Conservation (phyloP, 2,329 filamentous ascomycete species). For the Diplodia corticola region DNA sequence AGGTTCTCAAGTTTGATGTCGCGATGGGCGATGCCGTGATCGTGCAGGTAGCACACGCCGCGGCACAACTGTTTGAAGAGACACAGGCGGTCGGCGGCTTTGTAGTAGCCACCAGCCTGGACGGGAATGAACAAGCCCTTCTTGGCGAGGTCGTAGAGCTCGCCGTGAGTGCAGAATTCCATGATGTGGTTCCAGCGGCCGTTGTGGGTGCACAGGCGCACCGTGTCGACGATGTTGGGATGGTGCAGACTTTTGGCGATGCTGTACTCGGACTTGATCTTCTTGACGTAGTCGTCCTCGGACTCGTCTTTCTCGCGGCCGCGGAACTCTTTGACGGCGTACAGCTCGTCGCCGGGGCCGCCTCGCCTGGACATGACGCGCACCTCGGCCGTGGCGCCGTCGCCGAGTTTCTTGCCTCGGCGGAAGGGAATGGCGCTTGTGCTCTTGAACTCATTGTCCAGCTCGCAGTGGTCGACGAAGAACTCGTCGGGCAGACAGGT, state of each 20-base stretch:
- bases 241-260: conserved; percentile 84
- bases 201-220: conserved; percentile 71
- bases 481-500: conserved; percentile 73
- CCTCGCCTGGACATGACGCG: conserved; percentile 73
- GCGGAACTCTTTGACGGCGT: conserved; percentile 86
- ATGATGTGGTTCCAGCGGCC: conserved; percentile 88
- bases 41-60: conserved; percentile 79
- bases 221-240: conserved; percentile 81
- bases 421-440: conserved; percentile 68
- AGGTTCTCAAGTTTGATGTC: conserved; percentile 91
- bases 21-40: conserved; percentile 82
- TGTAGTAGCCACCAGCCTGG: conserved; percentile 45
- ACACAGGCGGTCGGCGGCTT: conserved; percentile 69
- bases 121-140: conserved; percentile 43
- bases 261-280: conserved; percentile 88
- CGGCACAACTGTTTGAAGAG: conserved; percentile 88
- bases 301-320: conserved; percentile 69
- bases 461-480: conserved; percentile 67
- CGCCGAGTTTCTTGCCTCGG: conserved; percentile 73
- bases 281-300: conserved; percentile 75
- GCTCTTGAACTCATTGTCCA: conserved; percentile 68
- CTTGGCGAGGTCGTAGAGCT: conserved; percentile 73
- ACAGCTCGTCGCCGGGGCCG: conserved; percentile 61
- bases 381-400: conserved; percentile 80
- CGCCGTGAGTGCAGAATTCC: conserved; percentile 84